A percentile compares a stretch with the other conserved stretches of the same genome.
phyloP scores from a whole-genome alignment of 2,329 filamentous ascomycete species.

The Colletotrichum theobromicola region DNA sequence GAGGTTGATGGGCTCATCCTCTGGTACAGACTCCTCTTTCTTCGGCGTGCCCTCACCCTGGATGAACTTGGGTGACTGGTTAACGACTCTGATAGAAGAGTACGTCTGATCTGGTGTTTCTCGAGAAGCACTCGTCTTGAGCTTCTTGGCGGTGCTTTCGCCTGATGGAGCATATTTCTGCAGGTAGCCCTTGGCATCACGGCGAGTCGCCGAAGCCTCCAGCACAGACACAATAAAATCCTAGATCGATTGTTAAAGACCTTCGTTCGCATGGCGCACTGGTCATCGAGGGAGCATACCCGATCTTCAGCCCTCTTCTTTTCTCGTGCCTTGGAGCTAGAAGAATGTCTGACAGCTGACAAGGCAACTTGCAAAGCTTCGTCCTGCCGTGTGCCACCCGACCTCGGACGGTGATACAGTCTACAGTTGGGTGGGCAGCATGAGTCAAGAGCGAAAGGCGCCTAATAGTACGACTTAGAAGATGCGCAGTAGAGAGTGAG shows the following conservation, averaged over 20 bases:
- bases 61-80: constrained; percentile 38
- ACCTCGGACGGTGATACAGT: constrained; percentile 14
- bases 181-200: constrained; percentile 90
- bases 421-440: not conserved
- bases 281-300: constrained; percentile 32
- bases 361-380: constrained; percentile 12
- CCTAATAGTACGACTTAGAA: not conserved
- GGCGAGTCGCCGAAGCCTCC: constrained; percentile 87
- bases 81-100: constrained; percentile 32
- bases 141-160: not conserved
- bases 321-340: constrained; percentile 29
- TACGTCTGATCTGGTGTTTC: constrained; percentile 2
- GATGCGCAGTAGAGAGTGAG: not conserved
- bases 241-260: constrained; percentile 42
- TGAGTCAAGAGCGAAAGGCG: constrained; percentile 6
- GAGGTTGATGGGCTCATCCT: constrained; percentile 57
- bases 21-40: constrained; percentile 25
- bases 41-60: constrained; percentile 37
- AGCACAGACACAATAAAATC: constrained; percentile 88
- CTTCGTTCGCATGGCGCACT: not conserved
- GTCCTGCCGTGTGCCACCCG: not conserved
- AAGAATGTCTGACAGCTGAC: constrained; percentile 15
- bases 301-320: constrained; percentile 53
- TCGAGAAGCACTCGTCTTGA: not conserved
- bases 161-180: constrained; percentile 70